Base-by-base conservation (phyloP, 75 land plant genomes). In the Pinus taeda region DNA sequence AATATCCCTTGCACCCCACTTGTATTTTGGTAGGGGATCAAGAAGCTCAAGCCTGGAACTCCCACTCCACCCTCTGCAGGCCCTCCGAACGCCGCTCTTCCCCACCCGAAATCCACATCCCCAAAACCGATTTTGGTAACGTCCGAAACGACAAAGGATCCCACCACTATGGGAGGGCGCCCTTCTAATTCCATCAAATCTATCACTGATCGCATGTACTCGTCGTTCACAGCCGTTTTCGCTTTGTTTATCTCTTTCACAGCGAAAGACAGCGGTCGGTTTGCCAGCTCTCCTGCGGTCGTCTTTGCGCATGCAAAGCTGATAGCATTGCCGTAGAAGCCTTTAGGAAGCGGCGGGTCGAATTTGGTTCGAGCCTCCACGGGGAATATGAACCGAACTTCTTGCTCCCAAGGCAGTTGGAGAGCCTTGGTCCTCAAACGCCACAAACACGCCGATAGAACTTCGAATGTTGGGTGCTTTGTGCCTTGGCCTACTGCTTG, bases 141-240 rank as follows among this genome's bases (percentile, higher is more conserved):
- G 26, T 26, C 26, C 26, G 26, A 26, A 26, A 26, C 26, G 26
- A 26, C 26, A 26, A 26, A 26, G 26, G 26, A 26, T 26, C 26
- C 26, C 26, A 26, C 26, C 26, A 26, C 0, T 26, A 0, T 26
- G 26, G 0, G 26, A 26, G 26, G 26, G 26, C 26, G 26, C 26
- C 80, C 61, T 37, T 82, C 79, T 45, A 86, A 20, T 69, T 87
- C 93, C 81, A 93, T 78, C 53, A 83, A 77, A 29, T 93, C 93
- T 6, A 90, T 84, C 57, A 79, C 70, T 2, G 95, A 93, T 42
- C 82, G 80, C 83, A 96, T 81, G 85, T 93, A 96, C 61, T 85
- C 90, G 11, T 87, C 85, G 9, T 77, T 82, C 11, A 93, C 83
- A 57, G 17, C 42, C 29, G 60, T 74, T 56, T 89, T 91, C 8